Evolutionary conservation across 345 rosid genomes (phyloP).

Genomic region (Aurinia saxatilis): DNA sequence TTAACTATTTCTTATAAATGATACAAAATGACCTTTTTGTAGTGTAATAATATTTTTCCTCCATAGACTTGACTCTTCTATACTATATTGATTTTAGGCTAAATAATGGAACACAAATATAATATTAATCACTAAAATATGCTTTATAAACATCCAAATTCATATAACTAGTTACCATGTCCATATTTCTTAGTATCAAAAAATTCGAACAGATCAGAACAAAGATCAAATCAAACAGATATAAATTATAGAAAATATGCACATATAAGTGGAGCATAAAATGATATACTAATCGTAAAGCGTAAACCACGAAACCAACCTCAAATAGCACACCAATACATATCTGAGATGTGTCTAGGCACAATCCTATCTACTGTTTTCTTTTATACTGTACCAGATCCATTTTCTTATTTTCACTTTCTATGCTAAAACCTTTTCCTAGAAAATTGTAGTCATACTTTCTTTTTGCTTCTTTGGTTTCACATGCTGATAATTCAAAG

Average conservation of each 20-base stretch:
- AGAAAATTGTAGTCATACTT: background rate
- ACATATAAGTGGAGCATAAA: constrained; percentile 13
- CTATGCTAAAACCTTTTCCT: background rate
- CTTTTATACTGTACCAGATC: background rate
- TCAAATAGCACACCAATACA: constrained; percentile 3
- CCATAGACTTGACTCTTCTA: no score
- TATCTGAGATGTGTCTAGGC: constrained; percentile 11
- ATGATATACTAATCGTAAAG: constrained; percentile 7
- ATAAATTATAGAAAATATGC: background rate
- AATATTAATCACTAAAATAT: no score
- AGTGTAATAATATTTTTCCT: no score
- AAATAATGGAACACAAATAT: no score
- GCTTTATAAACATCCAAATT: no score
- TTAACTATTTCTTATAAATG: no score
- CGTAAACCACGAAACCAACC: constrained; percentile 23
- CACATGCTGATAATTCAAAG: background rate
- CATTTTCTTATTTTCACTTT: background rate
- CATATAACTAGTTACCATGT: background rate
- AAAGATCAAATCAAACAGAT: background rate
- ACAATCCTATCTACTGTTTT: constrained; percentile 10
- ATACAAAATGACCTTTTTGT: no score
- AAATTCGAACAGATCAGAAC: background rate
- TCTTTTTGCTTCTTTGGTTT: constrained; percentile 10
- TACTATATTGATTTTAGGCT: no score
- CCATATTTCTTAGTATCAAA: background rate